phyloP scores from a whole-genome alignment of 2,329 filamentous ascomycete species.

The Penicillium aurantiogriseum region DNA sequence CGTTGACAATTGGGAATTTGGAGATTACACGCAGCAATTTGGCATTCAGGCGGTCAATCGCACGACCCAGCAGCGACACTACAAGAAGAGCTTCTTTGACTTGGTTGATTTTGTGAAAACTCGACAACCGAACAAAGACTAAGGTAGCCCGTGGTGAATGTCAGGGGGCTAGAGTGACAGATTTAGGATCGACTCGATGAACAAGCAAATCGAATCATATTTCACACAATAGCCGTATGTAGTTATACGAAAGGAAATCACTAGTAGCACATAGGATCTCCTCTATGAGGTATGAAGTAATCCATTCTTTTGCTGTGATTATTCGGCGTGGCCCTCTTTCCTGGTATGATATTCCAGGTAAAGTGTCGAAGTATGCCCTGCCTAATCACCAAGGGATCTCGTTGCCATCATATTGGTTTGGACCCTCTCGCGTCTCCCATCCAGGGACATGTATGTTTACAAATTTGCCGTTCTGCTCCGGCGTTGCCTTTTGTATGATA shows the following conservation, averaged over 20 bases:
- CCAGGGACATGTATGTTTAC: constrained; percentile 42
- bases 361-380: not conserved
- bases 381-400: constrained; percentile 32
- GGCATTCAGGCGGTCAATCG: constrained; percentile 58
- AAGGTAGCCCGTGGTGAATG: not conserved
- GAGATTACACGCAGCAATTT: constrained; percentile 50
- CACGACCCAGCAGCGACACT: constrained; percentile 51
- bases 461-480: constrained; percentile 51
- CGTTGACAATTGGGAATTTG: constrained; percentile 58
- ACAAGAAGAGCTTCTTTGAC: constrained; percentile 61
- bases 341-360: not conserved
- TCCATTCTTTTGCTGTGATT: not conserved
- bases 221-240: not conserved
- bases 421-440: constrained; percentile 35
- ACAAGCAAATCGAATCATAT: not conserved
- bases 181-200: not conserved
- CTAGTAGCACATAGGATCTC: too few relatives aligned
- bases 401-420: constrained; percentile 42
- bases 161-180: not conserved
- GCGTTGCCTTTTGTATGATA: constrained; percentile 46
- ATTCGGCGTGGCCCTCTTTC: not conserved
- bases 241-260: not conserved
- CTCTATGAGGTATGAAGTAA: not conserved
- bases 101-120: constrained; percentile 52
- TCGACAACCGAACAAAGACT: constrained; percentile 8